Percentiles rank a stretch among this genome's conserved stretches.
Conservation (phyloP, 2,329 filamentous ascomycete species). For the Alternaria solani region DNA sequence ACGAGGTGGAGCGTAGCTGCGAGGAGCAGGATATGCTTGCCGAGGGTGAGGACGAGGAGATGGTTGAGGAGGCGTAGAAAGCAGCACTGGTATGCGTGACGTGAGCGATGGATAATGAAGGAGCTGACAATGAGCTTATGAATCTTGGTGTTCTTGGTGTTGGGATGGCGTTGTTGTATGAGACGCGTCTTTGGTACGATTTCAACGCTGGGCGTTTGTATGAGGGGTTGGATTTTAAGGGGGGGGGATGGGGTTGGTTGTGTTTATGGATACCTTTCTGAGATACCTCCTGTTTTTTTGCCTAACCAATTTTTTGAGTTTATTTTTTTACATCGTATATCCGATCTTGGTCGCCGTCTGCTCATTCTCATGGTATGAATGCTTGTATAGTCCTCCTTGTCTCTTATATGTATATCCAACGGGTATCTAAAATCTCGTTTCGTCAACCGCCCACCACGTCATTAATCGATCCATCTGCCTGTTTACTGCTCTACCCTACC, state of each 20-base stretch:
- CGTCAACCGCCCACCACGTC: not conserved
- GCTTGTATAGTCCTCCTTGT: not conserved
- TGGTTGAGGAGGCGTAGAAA: constrained; percentile 8
- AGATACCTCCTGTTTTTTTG: constrained; percentile 14
- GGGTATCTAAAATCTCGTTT: not conserved
- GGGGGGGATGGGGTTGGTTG: not conserved
- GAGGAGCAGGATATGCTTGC: constrained; percentile 57
- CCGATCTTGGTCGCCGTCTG: constrained; percentile 8
- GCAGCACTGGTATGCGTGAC: not conserved
- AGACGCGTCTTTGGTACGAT: not conserved
- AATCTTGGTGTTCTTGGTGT: constrained; percentile 8
- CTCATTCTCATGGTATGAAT: not conserved
- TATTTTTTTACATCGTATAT: constrained; percentile 9
- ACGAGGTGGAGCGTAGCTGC: constrained; percentile 79
- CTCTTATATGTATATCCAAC: not conserved
- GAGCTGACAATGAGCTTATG: constrained; percentile 8
- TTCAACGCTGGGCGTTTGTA: not conserved
- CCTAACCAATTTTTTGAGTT: not conserved
- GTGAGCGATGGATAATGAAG: not conserved
- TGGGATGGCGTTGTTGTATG: not conserved
- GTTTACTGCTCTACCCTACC: not conserved
- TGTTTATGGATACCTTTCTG: constrained; percentile 10
- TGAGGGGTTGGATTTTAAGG: not conserved
- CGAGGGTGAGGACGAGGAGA: constrained; percentile 34
- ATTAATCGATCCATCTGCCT: not conserved